Evolutionary conservation across 352 stramenopile species (phyloP), one percentile per base, ranked within the genome.

Genomic region (Globisporangium sylvaticum): DNA sequence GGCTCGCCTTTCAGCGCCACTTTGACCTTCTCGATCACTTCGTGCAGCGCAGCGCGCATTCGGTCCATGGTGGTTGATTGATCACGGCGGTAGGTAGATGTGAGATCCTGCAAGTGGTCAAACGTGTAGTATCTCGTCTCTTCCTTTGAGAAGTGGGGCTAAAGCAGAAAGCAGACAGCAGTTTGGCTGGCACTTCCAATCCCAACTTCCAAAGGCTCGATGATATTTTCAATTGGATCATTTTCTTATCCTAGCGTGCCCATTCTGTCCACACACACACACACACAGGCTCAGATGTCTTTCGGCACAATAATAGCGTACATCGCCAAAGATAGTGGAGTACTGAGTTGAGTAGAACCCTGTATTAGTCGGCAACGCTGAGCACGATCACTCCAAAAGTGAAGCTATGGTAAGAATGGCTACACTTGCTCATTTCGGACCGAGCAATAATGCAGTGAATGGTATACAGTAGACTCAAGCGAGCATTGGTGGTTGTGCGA

Each of bases 1-100:
- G 78, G 72, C 58, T 90, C 79, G 12, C 79, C 78, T 42, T 80
- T 70, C 54, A 91, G 66, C 15, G 71, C 79, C 62, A 74, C 71
- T 66, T 89, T 88, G 62, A 90, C 73, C 55, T 87, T 84, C 53
- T 87, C 77, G 20, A 87, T 74, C n/a, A 87, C 69, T 60, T 90
- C 80, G 37, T 89, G 80, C 25, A 89, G 76, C 32, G 74, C 81
- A 34, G 78, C 76, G 32, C 74, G 77, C 53, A 92, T 66, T 14
- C 76, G 70, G 39, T 92, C 80, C 81, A 92, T 92, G 4, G 39
- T 64, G 6, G 12, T 15, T 44, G 12, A 44, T 15, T 15, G 3
- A 44, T 4, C 14, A 44, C 14, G 37, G 2, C 39, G 39, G 15
- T 46, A 46, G 15, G 39, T 8, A 20, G n/a, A n/a, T n/a, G n/a